Percentiles rank a stretch among this genome's conserved stretches.
These are phyloP conservation scores for Fragaria iinumae DNA, from an alignment of 306 rosid genomes.

Conservation along the genomic window DNA sequence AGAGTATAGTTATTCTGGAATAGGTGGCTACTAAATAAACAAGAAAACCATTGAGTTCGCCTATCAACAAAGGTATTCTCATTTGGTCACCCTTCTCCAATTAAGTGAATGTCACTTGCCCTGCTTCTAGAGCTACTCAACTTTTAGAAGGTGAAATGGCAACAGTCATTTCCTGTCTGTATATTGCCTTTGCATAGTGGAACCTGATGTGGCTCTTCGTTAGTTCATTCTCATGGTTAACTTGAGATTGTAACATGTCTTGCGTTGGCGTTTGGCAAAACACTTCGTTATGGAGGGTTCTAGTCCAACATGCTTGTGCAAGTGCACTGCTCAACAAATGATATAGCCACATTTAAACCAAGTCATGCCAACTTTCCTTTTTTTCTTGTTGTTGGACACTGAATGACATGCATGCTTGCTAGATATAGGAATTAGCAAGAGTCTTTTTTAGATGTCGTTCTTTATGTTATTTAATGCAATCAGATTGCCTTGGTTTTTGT, in stretches of 20 bases:
- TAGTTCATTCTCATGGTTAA: neutral
- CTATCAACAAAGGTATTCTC: neutral
- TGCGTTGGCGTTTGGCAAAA: neutral
- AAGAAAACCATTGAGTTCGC: neutral
- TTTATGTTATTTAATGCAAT: neutral
- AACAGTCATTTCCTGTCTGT: neutral
- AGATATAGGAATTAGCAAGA: neutral
- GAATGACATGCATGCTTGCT: neutral
- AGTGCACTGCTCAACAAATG: neutral
- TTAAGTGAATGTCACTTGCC: neutral
- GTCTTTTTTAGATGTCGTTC: neutral
- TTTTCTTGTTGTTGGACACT: neutral
- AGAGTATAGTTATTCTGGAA: neutral
- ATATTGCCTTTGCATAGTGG: neutral
- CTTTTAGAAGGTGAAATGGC: slow-evolving; percentile 1
- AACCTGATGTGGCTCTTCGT: neutral
- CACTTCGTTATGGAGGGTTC: neutral
- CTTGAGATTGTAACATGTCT: too few relatives aligned
- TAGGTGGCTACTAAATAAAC: neutral
- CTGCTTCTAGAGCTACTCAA: neutral
- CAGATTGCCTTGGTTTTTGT: neutral
- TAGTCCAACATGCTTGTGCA: neutral
- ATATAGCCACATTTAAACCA: neutral
- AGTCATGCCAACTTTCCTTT: neutral
- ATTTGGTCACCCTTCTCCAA: neutral